A percentile compares a stretch with the other conserved stretches of the same genome.
These are phyloP conservation scores for Thinopyrum elongatum DNA, from an alignment of 176 grass and related monocot genomes.

Conservation along the genomic window DNA sequence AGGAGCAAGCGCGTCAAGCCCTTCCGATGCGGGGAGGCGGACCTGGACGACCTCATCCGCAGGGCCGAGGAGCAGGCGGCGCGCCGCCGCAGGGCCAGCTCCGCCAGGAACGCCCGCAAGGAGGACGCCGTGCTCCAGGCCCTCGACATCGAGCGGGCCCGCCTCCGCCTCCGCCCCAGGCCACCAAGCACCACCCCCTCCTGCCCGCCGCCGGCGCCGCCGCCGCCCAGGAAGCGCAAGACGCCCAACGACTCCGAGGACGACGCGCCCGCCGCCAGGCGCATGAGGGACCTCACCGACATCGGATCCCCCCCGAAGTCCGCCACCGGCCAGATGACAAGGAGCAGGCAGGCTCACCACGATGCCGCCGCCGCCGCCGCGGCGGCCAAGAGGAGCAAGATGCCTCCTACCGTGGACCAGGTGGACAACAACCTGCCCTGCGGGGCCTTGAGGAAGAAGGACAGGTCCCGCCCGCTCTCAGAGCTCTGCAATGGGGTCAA, in stretches of 20 bases:
- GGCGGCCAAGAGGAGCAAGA: constrained; percentile 40
- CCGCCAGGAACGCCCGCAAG: constrained; percentile 45
- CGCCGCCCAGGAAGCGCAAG: constrained; percentile 40
- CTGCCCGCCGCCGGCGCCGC: neutral
- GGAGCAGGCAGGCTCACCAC: constrained; percentile 29
- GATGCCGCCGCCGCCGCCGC: constrained; percentile 1
- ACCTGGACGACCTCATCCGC: constrained; percentile 45
- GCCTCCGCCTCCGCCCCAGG: neutral
- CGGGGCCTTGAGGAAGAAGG: constrained; percentile 55
- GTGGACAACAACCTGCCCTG: constrained; percentile 28
- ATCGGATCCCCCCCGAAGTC: constrained; percentile 18
- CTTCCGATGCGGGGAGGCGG: constrained; percentile 67
- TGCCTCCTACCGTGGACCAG: constrained; percentile 26
- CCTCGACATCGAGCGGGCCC: constrained; percentile 34
- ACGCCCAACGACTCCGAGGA: constrained; percentile 77
- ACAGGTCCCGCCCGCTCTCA: constrained; percentile 55
- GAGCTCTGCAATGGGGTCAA: constrained; percentile 49
- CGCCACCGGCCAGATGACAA: constrained; percentile 23
- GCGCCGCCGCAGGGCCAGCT: neutral
- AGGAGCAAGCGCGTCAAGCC: constrained; percentile 66
- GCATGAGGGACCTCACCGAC: constrained; percentile 75
- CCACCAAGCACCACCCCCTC: neutral
- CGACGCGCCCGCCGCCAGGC: constrained; percentile 30
- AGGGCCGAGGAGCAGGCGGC: constrained; percentile 20
- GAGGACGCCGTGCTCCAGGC: constrained; percentile 60